These are phyloP conservation scores for Huntiella savannae DNA, from an alignment of 2,329 filamentous ascomycete genomes.

Conservation along the genomic window DNA sequence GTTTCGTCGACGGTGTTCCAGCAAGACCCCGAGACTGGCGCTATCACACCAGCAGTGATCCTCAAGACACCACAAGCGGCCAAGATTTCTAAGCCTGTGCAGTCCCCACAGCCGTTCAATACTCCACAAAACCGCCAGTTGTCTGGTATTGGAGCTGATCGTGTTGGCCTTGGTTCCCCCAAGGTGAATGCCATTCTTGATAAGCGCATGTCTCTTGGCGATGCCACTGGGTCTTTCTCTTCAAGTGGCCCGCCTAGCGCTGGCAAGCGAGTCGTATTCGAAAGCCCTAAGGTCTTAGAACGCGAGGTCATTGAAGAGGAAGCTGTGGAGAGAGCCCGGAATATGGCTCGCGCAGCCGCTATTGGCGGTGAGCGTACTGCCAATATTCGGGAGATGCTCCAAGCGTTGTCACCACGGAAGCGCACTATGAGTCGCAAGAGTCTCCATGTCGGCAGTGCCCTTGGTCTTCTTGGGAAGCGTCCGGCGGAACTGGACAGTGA, in stretches of 20 bases:
- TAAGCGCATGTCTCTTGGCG: constrained; percentile 50
- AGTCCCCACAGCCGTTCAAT: no score
- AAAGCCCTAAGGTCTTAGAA: constrained; percentile 43
- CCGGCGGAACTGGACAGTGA: constrained; percentile 49
- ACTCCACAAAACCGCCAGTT: constrained; percentile 35
- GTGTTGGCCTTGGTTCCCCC: constrained; percentile 55
- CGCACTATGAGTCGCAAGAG: constrained; percentile 52
- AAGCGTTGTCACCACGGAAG: constrained; percentile 60
- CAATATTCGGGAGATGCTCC: constrained; percentile 59
- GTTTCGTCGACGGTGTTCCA: constrained; percentile 26
- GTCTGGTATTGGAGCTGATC: constrained; percentile 51
- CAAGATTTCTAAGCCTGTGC: no score
- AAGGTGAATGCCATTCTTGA: constrained; percentile 53
- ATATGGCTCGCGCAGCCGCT: constrained; percentile 31
- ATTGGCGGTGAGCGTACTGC: constrained; percentile 38
- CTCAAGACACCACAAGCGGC: constrained; percentile 17
- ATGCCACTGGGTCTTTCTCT: constrained; percentile 18
- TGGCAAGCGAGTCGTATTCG: constrained; percentile 39
- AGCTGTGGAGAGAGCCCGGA: constrained; percentile 39
- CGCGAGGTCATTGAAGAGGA: constrained; percentile 38
- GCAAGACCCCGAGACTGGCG: constrained; percentile 31
- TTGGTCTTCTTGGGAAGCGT: constrained; percentile 54
- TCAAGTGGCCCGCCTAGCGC: constrained; percentile 15
- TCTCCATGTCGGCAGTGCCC: constrained; percentile 55
- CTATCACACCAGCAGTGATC: constrained; percentile 42